A percentile compares a stretch with the other conserved stretches of the same genome.
Evolutionary conservation across 2,329 filamentous ascomycete species (phyloP).

Genomic region (Aspergillus sclerotialis): DNA sequence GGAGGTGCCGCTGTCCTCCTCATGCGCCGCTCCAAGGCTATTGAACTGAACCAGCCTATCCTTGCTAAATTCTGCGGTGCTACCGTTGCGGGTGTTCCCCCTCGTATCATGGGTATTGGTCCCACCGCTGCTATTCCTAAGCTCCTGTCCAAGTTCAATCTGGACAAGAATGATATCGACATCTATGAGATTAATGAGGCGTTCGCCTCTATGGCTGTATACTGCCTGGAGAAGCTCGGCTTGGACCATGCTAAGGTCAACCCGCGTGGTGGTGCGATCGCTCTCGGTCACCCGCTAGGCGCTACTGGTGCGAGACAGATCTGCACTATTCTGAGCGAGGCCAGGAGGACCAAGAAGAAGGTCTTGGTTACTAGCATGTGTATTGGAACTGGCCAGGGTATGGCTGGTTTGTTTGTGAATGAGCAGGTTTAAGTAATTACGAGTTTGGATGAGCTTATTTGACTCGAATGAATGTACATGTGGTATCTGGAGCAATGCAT

Average conservation of each 20-base stretch:
- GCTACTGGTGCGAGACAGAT: conserved; percentile 86
- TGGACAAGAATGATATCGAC: conserved; percentile 76
- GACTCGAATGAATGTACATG: neutral
- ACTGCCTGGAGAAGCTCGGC: conserved; percentile 67
- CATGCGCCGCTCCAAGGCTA: conserved; percentile 89
- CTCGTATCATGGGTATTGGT: conserved; percentile 89
- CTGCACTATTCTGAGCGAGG: conserved; percentile 82
- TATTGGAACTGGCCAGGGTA: conserved; percentile 60
- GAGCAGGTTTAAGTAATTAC: conserved; percentile 44
- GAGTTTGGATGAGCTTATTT: too few relatives aligned
- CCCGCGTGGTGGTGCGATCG: conserved; percentile 87
- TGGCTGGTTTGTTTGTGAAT: conserved; percentile 61
- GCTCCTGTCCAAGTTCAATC: conserved; percentile 70
- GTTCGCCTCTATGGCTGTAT: conserved; percentile 95
- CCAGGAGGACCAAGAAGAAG: conserved; percentile 79
- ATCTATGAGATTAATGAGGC: conserved; percentile 95
- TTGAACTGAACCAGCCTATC: conserved; percentile 82
- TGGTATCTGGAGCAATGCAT: neutral
- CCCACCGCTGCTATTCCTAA: conserved; percentile 61
- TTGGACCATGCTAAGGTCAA: conserved; percentile 70
- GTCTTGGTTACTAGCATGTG: conserved; percentile 89
- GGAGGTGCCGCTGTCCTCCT: conserved; percentile 82
- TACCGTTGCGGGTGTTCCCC: conserved; percentile 81
- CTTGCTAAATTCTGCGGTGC: conserved; percentile 90
- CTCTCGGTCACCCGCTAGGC: conserved; percentile 82